These are phyloP conservation scores for Rheum nobile DNA, from an alignment of 148 eudicot genomes.

Conservation along the genomic window DNA sequence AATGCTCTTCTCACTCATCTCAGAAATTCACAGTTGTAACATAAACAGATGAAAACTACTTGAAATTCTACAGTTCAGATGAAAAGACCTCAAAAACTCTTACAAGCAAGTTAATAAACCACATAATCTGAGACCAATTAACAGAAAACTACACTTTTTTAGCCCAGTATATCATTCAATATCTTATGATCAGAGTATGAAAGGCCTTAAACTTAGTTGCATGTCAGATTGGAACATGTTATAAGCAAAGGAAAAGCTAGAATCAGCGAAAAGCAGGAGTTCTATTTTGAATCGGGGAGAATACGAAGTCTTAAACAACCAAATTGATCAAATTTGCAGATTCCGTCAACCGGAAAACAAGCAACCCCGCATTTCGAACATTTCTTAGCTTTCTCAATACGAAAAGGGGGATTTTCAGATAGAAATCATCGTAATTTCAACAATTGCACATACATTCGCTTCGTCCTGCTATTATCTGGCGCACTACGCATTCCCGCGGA, in stretches of 20 bases:
- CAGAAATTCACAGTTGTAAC: too few species aligned
- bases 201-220: background rate
- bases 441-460: too few species aligned
- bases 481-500: background rate
- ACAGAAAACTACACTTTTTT: background rate
- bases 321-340: background rate
- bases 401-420: too few species aligned
- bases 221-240: background rate
- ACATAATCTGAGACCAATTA: background rate
- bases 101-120: background rate
- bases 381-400: background rate
- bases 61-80: background rate
- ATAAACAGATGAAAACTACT: background rate
- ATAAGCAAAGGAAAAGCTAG: background rate
- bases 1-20: background rate
- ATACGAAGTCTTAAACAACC: background rate
- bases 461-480: background rate
- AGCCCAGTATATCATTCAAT: background rate
- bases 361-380: background rate
- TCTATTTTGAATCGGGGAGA: background rate
- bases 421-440: too few species aligned
- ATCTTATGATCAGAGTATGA: background rate
- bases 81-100: background rate
- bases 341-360: background rate
- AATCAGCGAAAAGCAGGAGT: background rate